A percentile compares a stretch with the other conserved stretches of the same genome.
phyloP scores from a whole-genome alignment of 495 filamentous ascomycete species.

The Podospora didyma region DNA sequence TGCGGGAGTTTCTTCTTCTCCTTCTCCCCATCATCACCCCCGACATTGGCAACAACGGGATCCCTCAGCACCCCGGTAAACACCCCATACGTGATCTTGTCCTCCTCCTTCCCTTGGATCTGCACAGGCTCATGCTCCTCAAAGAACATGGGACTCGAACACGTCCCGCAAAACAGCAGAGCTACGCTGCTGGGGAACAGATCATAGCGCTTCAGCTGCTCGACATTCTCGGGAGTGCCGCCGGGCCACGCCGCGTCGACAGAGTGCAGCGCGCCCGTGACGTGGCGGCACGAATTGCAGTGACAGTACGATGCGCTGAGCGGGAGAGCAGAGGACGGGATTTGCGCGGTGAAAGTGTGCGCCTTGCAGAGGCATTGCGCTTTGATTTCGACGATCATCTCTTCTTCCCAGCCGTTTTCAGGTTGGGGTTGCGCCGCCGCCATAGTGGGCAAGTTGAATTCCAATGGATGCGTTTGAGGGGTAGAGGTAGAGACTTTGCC shows the following conservation, averaged over 20 bases:
- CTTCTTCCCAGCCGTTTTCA: background rate
- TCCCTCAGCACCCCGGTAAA: constrained; percentile 30
- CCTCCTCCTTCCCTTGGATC: too few species aligned
- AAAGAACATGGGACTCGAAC: constrained; percentile 42
- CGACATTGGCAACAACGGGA: background rate
- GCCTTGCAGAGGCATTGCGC: constrained; percentile 32
- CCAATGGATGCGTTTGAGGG: too few species aligned
- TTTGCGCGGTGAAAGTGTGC: constrained; percentile 21
- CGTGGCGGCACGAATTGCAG: constrained; percentile 39
- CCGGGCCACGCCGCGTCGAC: constrained; percentile 7
- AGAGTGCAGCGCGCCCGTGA: constrained; percentile 31
- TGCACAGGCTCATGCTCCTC: background rate
- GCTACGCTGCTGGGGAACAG: constrained; percentile 21
- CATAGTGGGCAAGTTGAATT: too few species aligned
- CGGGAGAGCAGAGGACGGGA: constrained; percentile 22
- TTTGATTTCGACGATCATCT: constrained; percentile 7
- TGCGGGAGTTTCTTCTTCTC: background rate
- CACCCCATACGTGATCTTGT: background rate
- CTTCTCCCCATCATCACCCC: background rate
- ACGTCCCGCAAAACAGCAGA: constrained; percentile 43
- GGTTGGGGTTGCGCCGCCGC: background rate
- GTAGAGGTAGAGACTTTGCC: too few species aligned
- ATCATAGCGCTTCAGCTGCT: constrained; percentile 29
- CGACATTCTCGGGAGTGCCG: background rate
- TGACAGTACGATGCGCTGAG: constrained; percentile 32